Evolutionary conservation across 768 basidiomycete genomes (phyloP).

Genomic region (Terana coerulea): DNA sequence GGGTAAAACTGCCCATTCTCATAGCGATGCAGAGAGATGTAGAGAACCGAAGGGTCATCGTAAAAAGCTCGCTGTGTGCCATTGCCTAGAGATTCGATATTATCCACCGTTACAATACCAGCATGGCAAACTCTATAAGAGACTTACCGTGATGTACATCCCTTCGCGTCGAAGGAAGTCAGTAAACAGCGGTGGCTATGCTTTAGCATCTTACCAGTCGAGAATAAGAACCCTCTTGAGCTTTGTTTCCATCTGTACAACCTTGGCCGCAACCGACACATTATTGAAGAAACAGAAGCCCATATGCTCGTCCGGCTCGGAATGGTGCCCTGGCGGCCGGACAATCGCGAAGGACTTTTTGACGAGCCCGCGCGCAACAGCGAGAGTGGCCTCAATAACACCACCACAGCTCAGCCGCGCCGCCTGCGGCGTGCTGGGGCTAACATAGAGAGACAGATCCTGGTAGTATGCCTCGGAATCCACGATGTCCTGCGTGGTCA

Average conservation of each 20-base stretch:
- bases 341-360: conserved; percentile 93
- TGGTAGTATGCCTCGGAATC: conserved; percentile 85
- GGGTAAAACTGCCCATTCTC: conserved; percentile 93
- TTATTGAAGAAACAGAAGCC: conserved; percentile 99
- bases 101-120: background rate
- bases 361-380: conserved; percentile 77
- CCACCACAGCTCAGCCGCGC: conserved; percentile 92
- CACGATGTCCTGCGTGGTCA: conserved; percentile 70
- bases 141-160: conserved; percentile 88
- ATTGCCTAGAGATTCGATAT: conserved; percentile 56
- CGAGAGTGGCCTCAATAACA: conserved; percentile 84
- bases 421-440: conserved; percentile 76
- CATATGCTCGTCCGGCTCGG: conserved; percentile 97
- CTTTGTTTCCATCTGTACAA: conserved; percentile 65
- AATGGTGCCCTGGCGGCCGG: conserved; percentile 96
- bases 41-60: conserved; percentile 87
- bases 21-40: conserved; percentile 93
- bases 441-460: conserved; percentile 88
- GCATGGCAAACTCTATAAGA: background rate
- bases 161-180: conserved; percentile 40
- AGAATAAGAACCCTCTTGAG: conserved; percentile 85
- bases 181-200: background rate
- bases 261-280: conserved; percentile 86
- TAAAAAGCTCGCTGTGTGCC: conserved; percentile 96
- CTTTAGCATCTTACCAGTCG: conserved; percentile 71